Conservation (phyloP, 305 asterid species). For the Rubia balearica region DNA sequence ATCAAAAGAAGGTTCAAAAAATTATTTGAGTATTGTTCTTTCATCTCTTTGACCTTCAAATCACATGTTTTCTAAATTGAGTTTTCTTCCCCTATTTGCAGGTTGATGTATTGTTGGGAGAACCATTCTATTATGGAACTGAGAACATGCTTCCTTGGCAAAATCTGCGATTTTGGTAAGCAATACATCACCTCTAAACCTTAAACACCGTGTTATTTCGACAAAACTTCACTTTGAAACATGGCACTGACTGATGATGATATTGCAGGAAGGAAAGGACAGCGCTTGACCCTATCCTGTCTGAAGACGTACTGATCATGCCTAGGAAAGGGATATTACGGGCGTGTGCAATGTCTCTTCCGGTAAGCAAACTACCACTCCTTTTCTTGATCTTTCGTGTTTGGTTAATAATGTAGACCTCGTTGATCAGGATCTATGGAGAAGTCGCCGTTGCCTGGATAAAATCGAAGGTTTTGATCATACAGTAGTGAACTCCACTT, state of each 20-base stretch:
- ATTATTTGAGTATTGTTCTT: not conserved
- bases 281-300: constrained; percentile 47
- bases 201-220: not conserved
- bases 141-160: constrained; percentile 84
- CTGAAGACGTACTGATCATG: constrained; percentile 51
- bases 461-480: constrained; percentile 85
- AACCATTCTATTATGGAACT: constrained; percentile 82
- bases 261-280: constrained; percentile 70
- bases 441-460: constrained; percentile 67
- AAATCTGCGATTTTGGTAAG: constrained; percentile 77
- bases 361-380: constrained; percentile 39
- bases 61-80: not conserved
- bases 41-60: constrained; percentile 6
- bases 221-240: not conserved
- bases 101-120: constrained; percentile 69
- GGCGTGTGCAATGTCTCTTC: constrained; percentile 83
- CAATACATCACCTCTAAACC: constrained; percentile 4
- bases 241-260: constrained; percentile 10
- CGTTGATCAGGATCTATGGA: constrained; percentile 72
- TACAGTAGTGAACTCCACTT: constrained; percentile 50
- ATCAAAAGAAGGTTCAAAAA: constrained; percentile 48
- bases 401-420: constrained; percentile 13
- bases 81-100: constrained; percentile 28
- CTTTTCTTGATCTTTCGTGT: constrained; percentile 1
- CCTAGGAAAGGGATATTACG: constrained; percentile 81